Base-by-base conservation (phyloP, 2,329 filamentous ascomycete genomes). In the Xylariaceae sp. region DNA sequence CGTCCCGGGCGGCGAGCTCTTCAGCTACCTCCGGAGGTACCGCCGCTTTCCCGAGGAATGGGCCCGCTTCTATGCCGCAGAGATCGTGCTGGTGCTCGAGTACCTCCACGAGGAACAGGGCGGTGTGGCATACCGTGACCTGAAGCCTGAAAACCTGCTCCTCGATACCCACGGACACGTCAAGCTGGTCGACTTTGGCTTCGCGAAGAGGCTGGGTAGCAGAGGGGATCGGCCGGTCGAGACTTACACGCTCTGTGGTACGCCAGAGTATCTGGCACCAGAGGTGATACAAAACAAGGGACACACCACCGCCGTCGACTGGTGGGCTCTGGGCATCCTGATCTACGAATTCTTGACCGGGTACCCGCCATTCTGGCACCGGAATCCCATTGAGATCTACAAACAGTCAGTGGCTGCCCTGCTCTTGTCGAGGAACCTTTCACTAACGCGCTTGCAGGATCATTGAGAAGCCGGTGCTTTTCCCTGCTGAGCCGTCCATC, bases 361-460 rank as follows among this genome's bases (percentile, higher is more conserved):
- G 18, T 88, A 89, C 52, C 85, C 85, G 11, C 85, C 85, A 0
- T 92, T 90, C 54, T 92, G 84, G 83, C 80, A 89, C 52, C 79
- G 85, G 44, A 90, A 88, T 45, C 84, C 84, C 1, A 84, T 90
- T 45, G 85, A 89, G 56, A 90, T 90, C 38, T 90, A 90, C 61
- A 85, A 87, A 56, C 77, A 82, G 77, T 80, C 50, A 47, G 72
- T 60, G 28, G 23, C 12, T 16, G 7, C 30, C 19, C 11, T 5
- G 13, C 14, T 24, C 25, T 18, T 13, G 27, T 15, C 24, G 21
- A 11, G 8, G 5, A 11, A 37, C 7, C 27, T 15, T 33, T 27
- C n/a, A 22, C 43, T 43, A 50, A 58, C 33, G 13, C 15, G 18
- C 30, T 29, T 11, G 5, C 34, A 85, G 81, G 59, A 90, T 90